Conservation (phyloP, 306 rosid genomes). For the Quercus alba region DNA sequence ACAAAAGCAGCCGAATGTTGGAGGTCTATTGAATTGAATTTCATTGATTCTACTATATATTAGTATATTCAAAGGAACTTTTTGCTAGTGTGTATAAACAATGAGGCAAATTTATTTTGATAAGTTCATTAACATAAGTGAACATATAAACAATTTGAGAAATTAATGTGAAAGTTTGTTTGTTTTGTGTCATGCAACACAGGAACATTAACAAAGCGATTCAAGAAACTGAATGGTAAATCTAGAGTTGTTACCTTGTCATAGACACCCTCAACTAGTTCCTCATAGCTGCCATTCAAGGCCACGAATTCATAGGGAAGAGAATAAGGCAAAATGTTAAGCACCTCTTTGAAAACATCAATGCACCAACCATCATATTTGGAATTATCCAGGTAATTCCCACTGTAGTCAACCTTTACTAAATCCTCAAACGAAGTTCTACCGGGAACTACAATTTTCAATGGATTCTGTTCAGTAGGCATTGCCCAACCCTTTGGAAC, state of each 20-base stretch:
- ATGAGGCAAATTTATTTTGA: no score
- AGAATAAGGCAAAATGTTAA: not conserved
- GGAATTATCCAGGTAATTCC: not conserved
- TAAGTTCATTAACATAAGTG: no score
- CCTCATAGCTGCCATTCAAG: not conserved
- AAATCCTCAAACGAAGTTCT: constrained; percentile 13
- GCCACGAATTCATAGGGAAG: not conserved
- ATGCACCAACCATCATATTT: constrained; percentile 29
- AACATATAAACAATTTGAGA: no score
- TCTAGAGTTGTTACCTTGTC: constrained; percentile 12
- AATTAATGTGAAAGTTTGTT: no score
- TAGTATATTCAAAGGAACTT: no score
- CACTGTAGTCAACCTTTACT: constrained; percentile 7
- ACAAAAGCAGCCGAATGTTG: no score
- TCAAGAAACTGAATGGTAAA: not conserved
- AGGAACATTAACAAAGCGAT: not conserved
- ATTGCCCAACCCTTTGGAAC: constrained; percentile 34
- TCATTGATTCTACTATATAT: no score
- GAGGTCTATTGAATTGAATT: no score
- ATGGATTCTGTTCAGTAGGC: constrained; percentile 13
- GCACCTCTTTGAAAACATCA: constrained; percentile 1
- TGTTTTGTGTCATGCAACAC: no score
- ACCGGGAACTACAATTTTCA: constrained; percentile 32
- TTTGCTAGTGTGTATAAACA: no score
- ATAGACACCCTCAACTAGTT: constrained; percentile 9